Conservation (phyloP, 306 rosid species). For the Cucumis sativus region DNA sequence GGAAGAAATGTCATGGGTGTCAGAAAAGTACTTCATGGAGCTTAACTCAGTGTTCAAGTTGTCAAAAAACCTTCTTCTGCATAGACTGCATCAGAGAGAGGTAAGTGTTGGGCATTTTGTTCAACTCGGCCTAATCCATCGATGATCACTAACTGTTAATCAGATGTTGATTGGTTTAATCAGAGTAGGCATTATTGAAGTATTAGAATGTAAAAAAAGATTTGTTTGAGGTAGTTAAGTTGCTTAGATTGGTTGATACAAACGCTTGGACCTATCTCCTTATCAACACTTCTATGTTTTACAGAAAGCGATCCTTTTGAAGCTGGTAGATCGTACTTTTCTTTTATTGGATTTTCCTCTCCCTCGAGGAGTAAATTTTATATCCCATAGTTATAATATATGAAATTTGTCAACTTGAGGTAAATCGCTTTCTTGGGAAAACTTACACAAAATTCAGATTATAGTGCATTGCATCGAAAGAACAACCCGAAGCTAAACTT, state of each 20-base stretch:
- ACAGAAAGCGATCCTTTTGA: not conserved
- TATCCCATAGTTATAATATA: not conserved
- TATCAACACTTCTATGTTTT: not conserved
- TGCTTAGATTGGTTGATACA: not conserved
- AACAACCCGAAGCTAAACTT: not conserved
- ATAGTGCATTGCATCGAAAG: not conserved
- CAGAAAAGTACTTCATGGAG: constrained; percentile 51
- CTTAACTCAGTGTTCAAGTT: constrained; percentile 62
- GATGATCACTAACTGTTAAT: not conserved
- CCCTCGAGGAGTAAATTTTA: not conserved
- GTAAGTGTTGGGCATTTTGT: constrained; percentile 23
- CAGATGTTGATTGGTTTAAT: not conserved
- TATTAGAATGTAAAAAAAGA: not conserved
- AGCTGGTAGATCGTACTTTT: not conserved
- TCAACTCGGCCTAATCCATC: not conserved
- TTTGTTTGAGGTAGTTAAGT: not conserved
- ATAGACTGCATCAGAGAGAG: constrained; percentile 77
- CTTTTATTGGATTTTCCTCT: not conserved
- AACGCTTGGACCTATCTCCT: not conserved
- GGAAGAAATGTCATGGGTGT: constrained; percentile 87
- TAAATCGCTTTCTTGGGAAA: not conserved
- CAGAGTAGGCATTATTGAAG: not conserved
- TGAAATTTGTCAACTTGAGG: not conserved
- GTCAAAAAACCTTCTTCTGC: constrained; percentile 76
- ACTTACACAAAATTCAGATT: not conserved